Evolutionary conservation across 2,329 filamentous ascomycete species (phyloP), one percentile per base, ranked within the genome.

Genomic region (Geosmithia flava): DNA sequence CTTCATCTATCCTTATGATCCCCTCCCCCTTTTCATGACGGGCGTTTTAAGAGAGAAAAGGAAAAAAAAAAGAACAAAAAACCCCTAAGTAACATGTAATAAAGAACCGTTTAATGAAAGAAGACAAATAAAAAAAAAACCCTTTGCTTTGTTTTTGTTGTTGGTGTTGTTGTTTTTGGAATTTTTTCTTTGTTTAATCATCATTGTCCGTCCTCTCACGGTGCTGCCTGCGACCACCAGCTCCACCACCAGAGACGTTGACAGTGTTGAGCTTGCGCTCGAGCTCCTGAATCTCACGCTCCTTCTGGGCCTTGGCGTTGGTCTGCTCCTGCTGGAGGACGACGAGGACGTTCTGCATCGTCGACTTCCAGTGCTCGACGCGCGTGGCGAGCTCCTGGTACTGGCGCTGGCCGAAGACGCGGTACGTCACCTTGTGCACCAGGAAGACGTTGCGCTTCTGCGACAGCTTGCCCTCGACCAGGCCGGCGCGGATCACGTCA

Each of bases 351-450:
- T 80, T 81, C 61, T 80, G 77, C 58, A 97, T 72, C 57, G 87
- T 91, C 57, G 80, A 76, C 66, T 85, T 83, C 91, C 91, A 97
- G 65, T 89, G 86, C 69, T 95, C 90, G 59, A 98, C 73, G 53
- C 91, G 79, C 53, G 85, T 87, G 52, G 88, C 86, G 48, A 98
- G 84, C 73, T 98, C 91, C 57, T 86, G 81, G 89, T 94, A 98
- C 73, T 98, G 93, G 76, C 94, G 94, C 73, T 95, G 88, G 57
- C 88, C 88, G 61, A 98, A 98, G 48, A 96, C 90, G 53, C 93
- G 84, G 77, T 97, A 96, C 51, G 89, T 95, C 59, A 88, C 88
- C 64, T 93, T 83, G 75, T 98, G 93, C 53, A 98, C 88, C 48
- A 96, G 76, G 76, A 98, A 97, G 53, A 91, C 86, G 64, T 87